phyloP scores from a whole-genome alignment of 1,139 yeast genomes.

The Suhomyces wounanorum region DNA sequence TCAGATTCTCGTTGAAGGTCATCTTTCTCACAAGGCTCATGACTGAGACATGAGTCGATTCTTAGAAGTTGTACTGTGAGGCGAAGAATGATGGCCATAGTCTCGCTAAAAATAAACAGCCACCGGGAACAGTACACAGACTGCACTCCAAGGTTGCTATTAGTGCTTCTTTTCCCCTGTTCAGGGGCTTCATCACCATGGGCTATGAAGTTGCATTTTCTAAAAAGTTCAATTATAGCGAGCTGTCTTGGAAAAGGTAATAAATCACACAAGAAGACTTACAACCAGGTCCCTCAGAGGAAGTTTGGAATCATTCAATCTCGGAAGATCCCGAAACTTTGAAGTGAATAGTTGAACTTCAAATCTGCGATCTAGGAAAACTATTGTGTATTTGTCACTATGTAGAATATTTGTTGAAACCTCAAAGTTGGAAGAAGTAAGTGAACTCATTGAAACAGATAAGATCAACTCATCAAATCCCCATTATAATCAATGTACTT shows the following conservation, averaged over 20 bases:
- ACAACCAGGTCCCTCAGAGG: background rate
- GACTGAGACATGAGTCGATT: constrained; percentile 1
- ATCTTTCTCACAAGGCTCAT: background rate
- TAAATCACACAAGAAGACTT: background rate
- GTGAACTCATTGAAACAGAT: no score
- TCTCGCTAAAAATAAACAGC: background rate
- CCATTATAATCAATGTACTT: background rate
- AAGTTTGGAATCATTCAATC: background rate
- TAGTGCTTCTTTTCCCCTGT: background rate
- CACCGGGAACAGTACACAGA: background rate
- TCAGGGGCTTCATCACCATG: background rate
- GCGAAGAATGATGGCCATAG: background rate
- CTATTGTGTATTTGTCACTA: background rate
- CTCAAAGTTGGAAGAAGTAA: no score
- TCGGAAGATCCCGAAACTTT: background rate
- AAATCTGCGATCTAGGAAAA: no score
- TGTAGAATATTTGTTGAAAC: background rate
- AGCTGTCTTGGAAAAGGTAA: background rate
- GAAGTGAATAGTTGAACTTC: no score
- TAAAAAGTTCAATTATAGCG: background rate
- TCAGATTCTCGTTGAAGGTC: background rate
- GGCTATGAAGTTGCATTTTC: background rate
- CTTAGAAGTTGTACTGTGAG: background rate
- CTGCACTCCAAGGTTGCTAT: background rate
- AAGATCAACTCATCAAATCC: no score